Evolutionary conservation across 2,329 filamentous ascomycete species (phyloP).

Genomic region (Aspergillus amoenus): DNA sequence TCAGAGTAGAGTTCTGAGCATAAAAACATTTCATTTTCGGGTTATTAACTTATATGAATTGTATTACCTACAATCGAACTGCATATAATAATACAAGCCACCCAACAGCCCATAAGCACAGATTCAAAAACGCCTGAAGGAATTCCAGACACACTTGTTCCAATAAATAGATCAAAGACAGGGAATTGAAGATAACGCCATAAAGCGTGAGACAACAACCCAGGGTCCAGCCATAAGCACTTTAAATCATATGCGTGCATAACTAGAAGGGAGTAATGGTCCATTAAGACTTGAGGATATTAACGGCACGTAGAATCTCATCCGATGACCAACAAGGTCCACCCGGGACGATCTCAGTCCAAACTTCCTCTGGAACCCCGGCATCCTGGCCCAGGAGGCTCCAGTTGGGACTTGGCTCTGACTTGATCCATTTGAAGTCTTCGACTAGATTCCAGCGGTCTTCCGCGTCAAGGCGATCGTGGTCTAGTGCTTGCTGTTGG

Average conservation of each 20-base stretch:
- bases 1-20: conserved; percentile 37
- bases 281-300: conserved; percentile 13
- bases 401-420: conserved; percentile 87
- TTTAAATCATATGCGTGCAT: neutral
- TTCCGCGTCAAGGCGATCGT: conserved; percentile 31
- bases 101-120: neutral
- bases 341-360: conserved; percentile 68
- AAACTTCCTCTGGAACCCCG: conserved; percentile 62
- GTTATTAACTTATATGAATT: neutral
- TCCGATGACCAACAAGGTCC: conserved; percentile 61
- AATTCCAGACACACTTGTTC: neutral
- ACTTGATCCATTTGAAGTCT: conserved; percentile 96
- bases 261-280: neutral
- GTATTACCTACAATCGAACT: neutral
- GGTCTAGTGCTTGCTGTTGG: conserved; percentile 27
- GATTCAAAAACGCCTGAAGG: neutral
- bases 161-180: neutral
- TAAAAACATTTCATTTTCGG: neutral
- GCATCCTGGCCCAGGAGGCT: conserved; percentile 62
- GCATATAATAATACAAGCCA: neutral
- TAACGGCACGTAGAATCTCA: conserved; percentile 58
- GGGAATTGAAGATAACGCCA: neutral
- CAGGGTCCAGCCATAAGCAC: neutral
- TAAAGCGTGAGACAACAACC: neutral
- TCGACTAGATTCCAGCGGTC: conserved; percentile 90